These are phyloP conservation scores for Acacia melanoxylon DNA, from an alignment of 306 rosid genomes.

Conservation along the genomic window DNA sequence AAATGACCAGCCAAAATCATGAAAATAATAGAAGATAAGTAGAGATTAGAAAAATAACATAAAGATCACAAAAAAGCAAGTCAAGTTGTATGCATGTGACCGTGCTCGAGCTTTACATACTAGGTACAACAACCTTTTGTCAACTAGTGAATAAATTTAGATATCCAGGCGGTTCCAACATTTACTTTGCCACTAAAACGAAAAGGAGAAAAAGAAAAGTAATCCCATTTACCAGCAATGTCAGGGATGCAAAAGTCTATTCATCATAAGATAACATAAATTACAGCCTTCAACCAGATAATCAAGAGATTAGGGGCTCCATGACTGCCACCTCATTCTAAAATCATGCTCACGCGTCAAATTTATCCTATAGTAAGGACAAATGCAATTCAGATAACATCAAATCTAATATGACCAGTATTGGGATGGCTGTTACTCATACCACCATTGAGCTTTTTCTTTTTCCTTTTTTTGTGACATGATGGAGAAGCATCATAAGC, in stretches of 20 bases:
- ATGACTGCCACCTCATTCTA: neutral
- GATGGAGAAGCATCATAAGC: neutral
- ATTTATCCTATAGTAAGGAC: neutral
- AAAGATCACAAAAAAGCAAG: slow-evolving; percentile 21
- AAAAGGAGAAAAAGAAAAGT: slow-evolving; percentile 1
- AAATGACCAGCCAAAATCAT: slow-evolving; percentile 17
- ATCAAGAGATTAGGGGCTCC: slow-evolving; percentile 1
- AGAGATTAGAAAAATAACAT: slow-evolving; percentile 23
- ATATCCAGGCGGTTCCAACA: slow-evolving; percentile 27
- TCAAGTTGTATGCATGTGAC: slow-evolving; percentile 27
- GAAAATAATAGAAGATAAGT: neutral
- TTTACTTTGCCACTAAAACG: neutral
- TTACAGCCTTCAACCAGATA: slow-evolving; percentile 24
- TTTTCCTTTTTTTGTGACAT: neutral
- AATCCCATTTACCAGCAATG: slow-evolving; percentile 29
- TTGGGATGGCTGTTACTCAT: neutral
- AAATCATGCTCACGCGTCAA: neutral
- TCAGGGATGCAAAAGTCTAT: neutral
- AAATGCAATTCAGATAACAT: neutral
- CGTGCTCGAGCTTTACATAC: slow-evolving; percentile 26
- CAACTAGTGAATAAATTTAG: slow-evolving; percentile 27
- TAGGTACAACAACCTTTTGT: slow-evolving; percentile 26
- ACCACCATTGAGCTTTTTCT: neutral
- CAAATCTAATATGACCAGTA: neutral
- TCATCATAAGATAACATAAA: slow-evolving; percentile 7